A percentile compares a stretch with the other conserved stretches of the same genome.
Conservation (phyloP, 257 asterid species). For the Scutellaria baicalensis region DNA sequence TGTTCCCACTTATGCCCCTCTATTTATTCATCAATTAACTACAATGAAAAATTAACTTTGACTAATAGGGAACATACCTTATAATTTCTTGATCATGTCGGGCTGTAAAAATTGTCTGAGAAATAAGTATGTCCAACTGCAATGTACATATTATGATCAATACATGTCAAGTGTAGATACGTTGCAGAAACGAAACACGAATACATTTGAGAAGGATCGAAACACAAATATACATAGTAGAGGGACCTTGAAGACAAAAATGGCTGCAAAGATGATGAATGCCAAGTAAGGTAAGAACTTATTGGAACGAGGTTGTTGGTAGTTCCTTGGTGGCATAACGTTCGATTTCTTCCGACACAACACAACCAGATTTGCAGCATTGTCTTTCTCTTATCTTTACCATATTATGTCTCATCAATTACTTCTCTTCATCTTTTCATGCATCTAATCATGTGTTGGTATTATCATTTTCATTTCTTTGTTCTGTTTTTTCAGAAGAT, state of each 20-base stretch:
- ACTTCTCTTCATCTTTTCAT: not conserved
- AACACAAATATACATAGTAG: not conserved
- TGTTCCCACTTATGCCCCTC: too few relatives aligned
- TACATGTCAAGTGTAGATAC: too few relatives aligned
- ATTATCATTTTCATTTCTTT: not conserved
- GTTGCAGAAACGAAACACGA: too few relatives aligned
- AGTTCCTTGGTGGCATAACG: constrained; percentile 51
- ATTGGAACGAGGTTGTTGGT: constrained; percentile 40
- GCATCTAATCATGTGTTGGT: not conserved
- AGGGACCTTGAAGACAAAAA: constrained; percentile 77
- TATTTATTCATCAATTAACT: too few relatives aligned
- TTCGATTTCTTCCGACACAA: not conserved
- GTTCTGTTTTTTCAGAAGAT: not conserved
- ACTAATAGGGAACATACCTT: constrained; percentile 21
- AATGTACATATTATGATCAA: not conserved
- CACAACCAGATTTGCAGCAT: constrained; percentile 3
- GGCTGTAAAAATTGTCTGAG: constrained; percentile 44
- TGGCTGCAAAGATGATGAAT: constrained; percentile 55
- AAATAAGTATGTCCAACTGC: constrained; percentile 63
- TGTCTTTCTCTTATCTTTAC: not conserved
- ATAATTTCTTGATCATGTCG: constrained; percentile 31
- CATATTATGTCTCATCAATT: not conserved
- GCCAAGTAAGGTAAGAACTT: constrained; percentile 58
- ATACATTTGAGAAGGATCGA: too few relatives aligned
- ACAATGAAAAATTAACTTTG: not conserved